A percentile compares a stretch with the other conserved stretches of the same genome.
These are phyloP conservation scores for Solidago caesia DNA, from an alignment of 129 eudicot species.

Conservation along the genomic window DNA sequence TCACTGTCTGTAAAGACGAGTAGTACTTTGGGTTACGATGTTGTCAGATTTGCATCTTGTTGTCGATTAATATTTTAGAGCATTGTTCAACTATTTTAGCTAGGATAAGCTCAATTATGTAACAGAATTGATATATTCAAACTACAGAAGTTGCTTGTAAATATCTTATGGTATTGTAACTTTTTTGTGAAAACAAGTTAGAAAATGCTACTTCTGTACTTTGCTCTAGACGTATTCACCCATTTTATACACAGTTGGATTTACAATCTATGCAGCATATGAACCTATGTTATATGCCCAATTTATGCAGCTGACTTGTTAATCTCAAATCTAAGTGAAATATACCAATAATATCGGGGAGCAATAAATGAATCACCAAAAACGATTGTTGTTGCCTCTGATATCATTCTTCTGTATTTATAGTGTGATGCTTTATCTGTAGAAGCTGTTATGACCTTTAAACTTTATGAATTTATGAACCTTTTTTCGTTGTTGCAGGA, in stretches of 20 bases:
- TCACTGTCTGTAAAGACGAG: neutral
- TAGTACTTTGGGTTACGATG: slow-evolving; percentile 11
- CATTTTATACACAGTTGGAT: neutral
- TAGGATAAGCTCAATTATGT: neutral
- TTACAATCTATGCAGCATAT: slow-evolving; percentile 6
- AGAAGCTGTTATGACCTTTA: slow-evolving; percentile 2
- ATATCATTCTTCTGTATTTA: neutral
- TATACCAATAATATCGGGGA: neutral
- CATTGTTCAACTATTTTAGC: neutral
- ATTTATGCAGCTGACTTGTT: slow-evolving; percentile 16
- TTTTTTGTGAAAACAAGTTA: neutral
- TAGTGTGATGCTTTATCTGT: neutral
- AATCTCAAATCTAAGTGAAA: neutral
- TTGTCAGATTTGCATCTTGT: slow-evolving; percentile 17
- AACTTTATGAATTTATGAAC: neutral
- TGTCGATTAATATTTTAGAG: neutral
- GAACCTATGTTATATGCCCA: neutral
- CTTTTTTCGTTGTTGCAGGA: slow-evolving; percentile 43
- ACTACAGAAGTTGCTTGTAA: slow-evolving; percentile 2
- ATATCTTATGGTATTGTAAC: neutral
- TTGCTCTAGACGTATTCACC: neutral
- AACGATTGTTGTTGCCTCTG: slow-evolving; percentile 11
- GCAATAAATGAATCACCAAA: neutral
- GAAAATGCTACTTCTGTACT: slow-evolving; percentile 11
- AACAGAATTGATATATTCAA: slow-evolving; percentile 8